Percentiles rank a stretch among this genome's conserved stretches.
phyloP scores from a whole-genome alignment of 805 yeast species.

The Saturnispora sekii region DNA sequence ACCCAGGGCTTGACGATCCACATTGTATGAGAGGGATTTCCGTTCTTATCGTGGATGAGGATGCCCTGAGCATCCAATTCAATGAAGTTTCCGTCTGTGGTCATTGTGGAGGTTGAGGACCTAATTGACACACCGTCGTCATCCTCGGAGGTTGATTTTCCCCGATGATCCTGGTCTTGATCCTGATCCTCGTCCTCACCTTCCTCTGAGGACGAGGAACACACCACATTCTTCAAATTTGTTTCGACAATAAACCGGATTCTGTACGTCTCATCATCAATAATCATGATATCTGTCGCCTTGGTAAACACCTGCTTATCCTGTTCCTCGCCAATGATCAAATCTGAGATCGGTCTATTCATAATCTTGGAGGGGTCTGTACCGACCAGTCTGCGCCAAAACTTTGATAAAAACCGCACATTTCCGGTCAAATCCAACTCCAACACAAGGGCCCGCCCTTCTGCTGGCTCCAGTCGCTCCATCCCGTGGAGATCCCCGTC shows the following conservation, averaged over 20 bases:
- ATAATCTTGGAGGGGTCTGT: conserved; percentile 47
- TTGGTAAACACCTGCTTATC: conserved; percentile 61
- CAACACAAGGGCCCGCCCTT: conserved; percentile 48
- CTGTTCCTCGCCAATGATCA: conserved; percentile 55
- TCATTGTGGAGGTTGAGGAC: conserved; percentile 26
- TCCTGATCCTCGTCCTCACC: not conserved
- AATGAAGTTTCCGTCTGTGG: conserved; percentile 51
- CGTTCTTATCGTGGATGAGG: conserved; percentile 54
- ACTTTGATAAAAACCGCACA: conserved; percentile 61
- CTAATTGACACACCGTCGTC: conserved; percentile 20
- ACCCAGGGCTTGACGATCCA: conserved; percentile 83
- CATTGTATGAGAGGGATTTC: conserved; percentile 71
- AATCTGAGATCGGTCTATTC: conserved; percentile 45
- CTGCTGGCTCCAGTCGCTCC: not conserved
- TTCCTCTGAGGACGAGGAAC: not conserved
- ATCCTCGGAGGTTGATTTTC: conserved; percentile 12
- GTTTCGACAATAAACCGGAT: conserved; percentile 54
- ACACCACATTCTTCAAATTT: conserved; percentile 12
- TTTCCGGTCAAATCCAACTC: conserved; percentile 76
- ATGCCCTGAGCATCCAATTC: conserved; percentile 94
- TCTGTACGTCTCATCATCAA: conserved; percentile 67
- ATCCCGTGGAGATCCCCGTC: not conserved
- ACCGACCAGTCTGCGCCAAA: conserved; percentile 76
- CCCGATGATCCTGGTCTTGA: not conserved
- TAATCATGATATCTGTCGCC: conserved; percentile 61